A percentile compares a stretch with the other conserved stretches of the same genome.
phyloP scores from a whole-genome alignment of 305 asterid genomes.

The Solanum aculeatissimum region DNA sequence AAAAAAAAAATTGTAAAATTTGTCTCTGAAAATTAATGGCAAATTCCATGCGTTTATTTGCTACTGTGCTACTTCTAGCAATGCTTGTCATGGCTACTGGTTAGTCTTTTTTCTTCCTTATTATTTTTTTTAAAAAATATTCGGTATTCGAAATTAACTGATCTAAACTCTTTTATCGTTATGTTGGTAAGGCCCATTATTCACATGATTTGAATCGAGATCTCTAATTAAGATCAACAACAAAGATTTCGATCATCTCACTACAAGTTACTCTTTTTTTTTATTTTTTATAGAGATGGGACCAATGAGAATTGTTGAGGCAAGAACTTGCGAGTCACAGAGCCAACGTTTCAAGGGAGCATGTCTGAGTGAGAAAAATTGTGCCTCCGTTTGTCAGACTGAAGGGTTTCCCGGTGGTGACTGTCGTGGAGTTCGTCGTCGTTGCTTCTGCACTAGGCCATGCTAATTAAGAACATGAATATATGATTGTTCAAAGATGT shows the following conservation, averaged over 20 bases:
- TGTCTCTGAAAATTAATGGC: not conserved
- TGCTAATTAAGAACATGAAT: conserved; percentile 15
- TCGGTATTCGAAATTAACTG: not conserved
- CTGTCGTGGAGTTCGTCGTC: conserved; percentile 57
- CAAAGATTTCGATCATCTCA: not conserved
- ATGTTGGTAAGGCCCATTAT: too few relatives aligned
- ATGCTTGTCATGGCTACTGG: conserved; percentile 12
- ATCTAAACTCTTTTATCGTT: not conserved
- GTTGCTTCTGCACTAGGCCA: conserved; percentile 43
- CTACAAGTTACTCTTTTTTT: too few relatives aligned
- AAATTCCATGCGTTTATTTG: not conserved
- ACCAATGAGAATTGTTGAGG: conserved; percentile 30
- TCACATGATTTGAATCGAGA: too few relatives aligned
- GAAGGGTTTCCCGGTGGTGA: conserved; percentile 52
- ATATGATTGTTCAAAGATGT: not conserved
- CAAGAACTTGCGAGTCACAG: conserved; percentile 33
- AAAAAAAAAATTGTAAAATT: not conserved
- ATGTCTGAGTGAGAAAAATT: conserved; percentile 37
- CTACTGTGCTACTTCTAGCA: not conserved
- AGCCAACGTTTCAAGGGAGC: conserved; percentile 45
- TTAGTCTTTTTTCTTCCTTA: not conserved
- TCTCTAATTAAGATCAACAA: too few relatives aligned
- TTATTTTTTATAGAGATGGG: not conserved
- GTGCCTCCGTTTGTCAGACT: conserved; percentile 39
- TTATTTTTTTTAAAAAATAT: not conserved